Evolutionary conservation across 257 asterid species (phyloP).

Genomic region (Buddleja alternifolia): DNA sequence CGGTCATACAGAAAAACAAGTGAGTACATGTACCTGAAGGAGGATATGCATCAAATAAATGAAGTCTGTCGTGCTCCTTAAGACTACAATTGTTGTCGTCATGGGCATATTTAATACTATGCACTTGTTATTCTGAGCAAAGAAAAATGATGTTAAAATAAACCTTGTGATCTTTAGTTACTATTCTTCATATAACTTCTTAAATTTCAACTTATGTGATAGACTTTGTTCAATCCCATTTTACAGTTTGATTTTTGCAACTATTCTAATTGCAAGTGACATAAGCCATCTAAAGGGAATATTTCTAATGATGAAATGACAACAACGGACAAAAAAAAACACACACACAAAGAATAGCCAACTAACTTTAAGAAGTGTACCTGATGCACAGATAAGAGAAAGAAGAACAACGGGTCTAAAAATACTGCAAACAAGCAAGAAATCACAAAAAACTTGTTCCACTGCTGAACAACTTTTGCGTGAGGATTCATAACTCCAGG

Average conservation of each 20-base stretch:
- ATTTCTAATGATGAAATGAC: too few relatives aligned
- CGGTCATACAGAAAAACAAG: too few relatives aligned
- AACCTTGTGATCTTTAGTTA: too few relatives aligned
- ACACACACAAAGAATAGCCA: background rate
- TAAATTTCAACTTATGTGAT: too few relatives aligned
- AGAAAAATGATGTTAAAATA: background rate
- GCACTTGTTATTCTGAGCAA: constrained; percentile 63
- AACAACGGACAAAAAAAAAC: too few relatives aligned
- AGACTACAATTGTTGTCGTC: constrained; percentile 56
- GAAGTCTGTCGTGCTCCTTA: constrained; percentile 84
- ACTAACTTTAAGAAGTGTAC: constrained; percentile 36
- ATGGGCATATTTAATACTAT: constrained; percentile 59
- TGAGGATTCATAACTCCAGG: constrained; percentile 93
- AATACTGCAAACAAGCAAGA: constrained; percentile 70
- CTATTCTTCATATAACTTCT: too few relatives aligned
- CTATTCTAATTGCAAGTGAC: too few relatives aligned
- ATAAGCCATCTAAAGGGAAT: too few relatives aligned
- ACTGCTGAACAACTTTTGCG: constrained; percentile 61
- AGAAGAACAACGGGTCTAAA: constrained; percentile 82
- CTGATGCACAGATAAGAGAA: constrained; percentile 62
- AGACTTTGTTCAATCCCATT: too few relatives aligned
- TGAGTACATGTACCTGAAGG: constrained; percentile 70
- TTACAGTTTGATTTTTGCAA: too few relatives aligned
- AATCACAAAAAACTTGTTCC: constrained; percentile 77
- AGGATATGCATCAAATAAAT: constrained; percentile 72